Evolutionary conservation across 345 rosid genomes (phyloP), one percentile per base, ranked within the genome.

Genomic region (Salix arbutifolia): DNA sequence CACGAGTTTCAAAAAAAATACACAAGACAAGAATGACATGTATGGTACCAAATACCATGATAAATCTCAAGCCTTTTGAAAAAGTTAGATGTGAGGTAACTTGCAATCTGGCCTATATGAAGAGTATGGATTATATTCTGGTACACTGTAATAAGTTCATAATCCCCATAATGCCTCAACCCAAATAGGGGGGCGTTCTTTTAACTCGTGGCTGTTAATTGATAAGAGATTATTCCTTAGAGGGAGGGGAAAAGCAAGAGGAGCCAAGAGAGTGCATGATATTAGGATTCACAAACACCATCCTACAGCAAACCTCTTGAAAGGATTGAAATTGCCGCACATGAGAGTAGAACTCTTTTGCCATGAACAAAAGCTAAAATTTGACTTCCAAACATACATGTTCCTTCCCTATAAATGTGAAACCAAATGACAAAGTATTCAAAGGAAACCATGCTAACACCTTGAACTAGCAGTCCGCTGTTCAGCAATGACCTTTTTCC

Each of bases 381-480:
- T 60, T 25, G 33, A 30, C 38, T 61, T 40, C 65, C 31, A 70
- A 42, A 21, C 8, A 61, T 60, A 23, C 19, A 10, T 28, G 25
- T 23, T 26, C 10, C 46, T 48, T 37, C 44, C 31, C n/a, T 48
- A 31, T 13, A 67, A 46, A 33, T 56, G 38, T 33, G 25, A 61
- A 79, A 71, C 65, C 64, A 65, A 66, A 28, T 76, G 40, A 73
- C 25, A 72, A 74, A 81, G 75, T 74, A 74, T 79, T 76, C 14
- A 78, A 82, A 78, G 71, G 64, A 79, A 87, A 94, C 97, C 62
- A 58, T 58, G 62, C 28, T n/a, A 58, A 0, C 10, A 58, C 62
- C 99, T 94, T 78, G 97, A 94, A 88, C 95, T 89, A 78, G 94
- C 96, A 82, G 97, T 94, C 85, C 96, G 88, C 85, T 90, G 98